Base-by-base conservation (phyloP, 139 green algal genomes). In the Chlorella ohadii region DNA sequence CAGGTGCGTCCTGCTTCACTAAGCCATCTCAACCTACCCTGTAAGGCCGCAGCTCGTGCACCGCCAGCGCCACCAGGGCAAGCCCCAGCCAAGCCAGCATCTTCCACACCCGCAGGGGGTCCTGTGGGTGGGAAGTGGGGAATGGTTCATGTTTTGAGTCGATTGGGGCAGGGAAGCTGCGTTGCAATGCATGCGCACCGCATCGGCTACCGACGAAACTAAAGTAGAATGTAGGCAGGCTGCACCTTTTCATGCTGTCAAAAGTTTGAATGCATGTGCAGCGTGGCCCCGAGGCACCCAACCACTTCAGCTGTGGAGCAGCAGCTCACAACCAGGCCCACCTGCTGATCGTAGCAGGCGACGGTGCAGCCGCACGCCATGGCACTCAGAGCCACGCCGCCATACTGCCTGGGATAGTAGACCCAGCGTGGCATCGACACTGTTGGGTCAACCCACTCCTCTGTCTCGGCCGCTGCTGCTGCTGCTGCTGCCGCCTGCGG, bases 31-130 rank as follows among this genome's bases (percentile, higher is more conserved):
- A 59, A 78, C 79, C 3, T 34, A 84, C 79, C 57, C 65, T 57
- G 83, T 71, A 87, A 4, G 83, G 83, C 17, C 83, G 65, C 25
- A 41, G 47, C 55, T 87, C 83, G 51, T 87, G 83, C 3, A 87
- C 34, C 1, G 41, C 51, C n/a, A 87, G 73, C 38, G 41, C 72
- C 34, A 78, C 51, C 4, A 83, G 20, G 12, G 57, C 73, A 59
- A 87, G 36, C 28, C 20, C 34, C 77, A 87, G 34, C 36, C 36
- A 68, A 17, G 34, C 83, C 39, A 83, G 13, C 59, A 87, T 23
- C 67, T 87, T 87, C 22, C 19, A 70, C 51, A 59, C 57, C 27
- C 28, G 39, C 39, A 44, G 16, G 15, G 65, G 65, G 27, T 51
- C 75, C 44, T 81, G 38, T 36, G 39, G 4, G 28, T n/a, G n/a